Evolutionary conservation across 345 rosid species (phyloP).

Genomic region (Erucastrum elatum): DNA sequence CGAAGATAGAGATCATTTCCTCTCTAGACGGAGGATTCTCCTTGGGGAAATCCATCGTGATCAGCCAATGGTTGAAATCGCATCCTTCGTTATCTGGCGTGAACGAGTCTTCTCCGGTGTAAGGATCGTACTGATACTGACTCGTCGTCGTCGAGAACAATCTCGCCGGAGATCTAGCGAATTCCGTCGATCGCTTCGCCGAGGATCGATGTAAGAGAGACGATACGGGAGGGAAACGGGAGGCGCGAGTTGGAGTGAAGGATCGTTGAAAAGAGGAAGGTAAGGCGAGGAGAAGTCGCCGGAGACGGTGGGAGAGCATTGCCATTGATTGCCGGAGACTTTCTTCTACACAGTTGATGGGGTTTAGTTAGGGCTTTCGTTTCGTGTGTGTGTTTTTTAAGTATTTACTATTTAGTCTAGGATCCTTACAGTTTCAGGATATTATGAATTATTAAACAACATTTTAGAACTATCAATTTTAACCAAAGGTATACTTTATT

Average conservation of each 20-base stretch:
- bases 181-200: constrained; percentile 26
- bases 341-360: neutral
- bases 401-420: neutral
- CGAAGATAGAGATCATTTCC: constrained; percentile 76
- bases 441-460: neutral
- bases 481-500: neutral
- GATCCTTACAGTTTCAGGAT: neutral
- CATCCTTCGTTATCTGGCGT: constrained; percentile 82
- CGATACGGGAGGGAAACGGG: neutral
- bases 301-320: constrained; percentile 47
- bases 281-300: constrained; percentile 45
- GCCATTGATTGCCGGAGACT: constrained; percentile 39
- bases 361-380: constrained; percentile 22
- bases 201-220: neutral
- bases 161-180: constrained; percentile 3
- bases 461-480: neutral
- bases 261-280: constrained; percentile 39
- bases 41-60: constrained; percentile 71
- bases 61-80: constrained; percentile 90
- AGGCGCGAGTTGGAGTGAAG: constrained; percentile 15
- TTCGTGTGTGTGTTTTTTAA: neutral
- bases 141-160: constrained; percentile 37
- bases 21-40: constrained; percentile 53
- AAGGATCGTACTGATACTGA: constrained; percentile 43
- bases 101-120: constrained; percentile 66